These are phyloP conservation scores for Closterium sp. DNA, from an alignment of 139 green algal species.

Conservation along the genomic window DNA sequence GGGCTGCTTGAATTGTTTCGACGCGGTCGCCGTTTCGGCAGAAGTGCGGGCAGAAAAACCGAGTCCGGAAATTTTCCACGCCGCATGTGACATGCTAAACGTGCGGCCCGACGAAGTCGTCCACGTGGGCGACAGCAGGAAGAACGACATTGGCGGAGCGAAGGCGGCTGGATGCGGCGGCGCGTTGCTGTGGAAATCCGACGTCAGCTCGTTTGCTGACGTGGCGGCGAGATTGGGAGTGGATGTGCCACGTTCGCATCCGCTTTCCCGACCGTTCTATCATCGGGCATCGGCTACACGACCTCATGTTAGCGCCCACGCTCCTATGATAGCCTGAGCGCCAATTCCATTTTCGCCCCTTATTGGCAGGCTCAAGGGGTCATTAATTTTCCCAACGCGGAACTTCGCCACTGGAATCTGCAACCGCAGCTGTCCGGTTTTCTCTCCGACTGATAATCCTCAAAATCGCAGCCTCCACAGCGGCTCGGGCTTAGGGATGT, in stretches of 20 bases:
- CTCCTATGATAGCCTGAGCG: neutral
- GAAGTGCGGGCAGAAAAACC: constrained; percentile 79
- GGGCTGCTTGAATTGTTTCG: constrained; percentile 66
- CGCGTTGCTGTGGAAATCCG: neutral
- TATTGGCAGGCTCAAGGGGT: no score
- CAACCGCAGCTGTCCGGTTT: no score
- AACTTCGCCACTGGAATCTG: no score
- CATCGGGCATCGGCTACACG: neutral
- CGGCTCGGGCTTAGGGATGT: neutral
- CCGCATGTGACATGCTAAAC: neutral
- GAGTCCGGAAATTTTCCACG: constrained; percentile 72
- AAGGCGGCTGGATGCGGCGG: neutral
- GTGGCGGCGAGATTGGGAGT: constrained; percentile 1
- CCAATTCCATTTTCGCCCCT: neutral
- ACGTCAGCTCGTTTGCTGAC: neutral
- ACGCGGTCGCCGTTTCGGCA: constrained; percentile 66
- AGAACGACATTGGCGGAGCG: neutral
- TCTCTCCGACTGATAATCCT: no score
- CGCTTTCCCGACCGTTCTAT: neutral
- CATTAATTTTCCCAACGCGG: neutral
- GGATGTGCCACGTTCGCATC: neutral
- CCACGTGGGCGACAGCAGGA: constrained; percentile 1
- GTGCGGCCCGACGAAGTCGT: neutral
- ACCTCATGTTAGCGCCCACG: neutral
- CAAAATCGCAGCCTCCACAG: neutral